Evolutionary conservation across 495 filamentous ascomycete species (phyloP), one percentile per base, ranked within the genome.

Genomic region (Usnea hakonensis): DNA sequence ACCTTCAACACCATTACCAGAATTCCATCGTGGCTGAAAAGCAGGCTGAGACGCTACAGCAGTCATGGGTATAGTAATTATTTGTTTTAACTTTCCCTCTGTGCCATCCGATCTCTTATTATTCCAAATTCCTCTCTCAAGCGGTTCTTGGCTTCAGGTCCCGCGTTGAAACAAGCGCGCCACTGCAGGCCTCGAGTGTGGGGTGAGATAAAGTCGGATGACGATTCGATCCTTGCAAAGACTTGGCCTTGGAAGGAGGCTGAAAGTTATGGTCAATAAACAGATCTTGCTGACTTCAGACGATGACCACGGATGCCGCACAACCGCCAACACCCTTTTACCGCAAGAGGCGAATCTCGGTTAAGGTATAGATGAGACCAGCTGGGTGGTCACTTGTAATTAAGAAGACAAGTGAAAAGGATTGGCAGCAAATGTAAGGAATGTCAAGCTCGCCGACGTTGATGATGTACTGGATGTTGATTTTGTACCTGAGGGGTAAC

Each of bases 21-120:
- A 71, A 67, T 79, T 78, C 82, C 81, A 83, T 81, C 77, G 79
- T 76, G 84, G 80, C 72, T 91, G 86, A 74, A 97, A 91, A 76
- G 86, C 92, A 75, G 90, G 90, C 65, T 89, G 91, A 78, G 85
- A 90, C 71, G 91, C 94, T 76, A 98, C 93, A 75, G 94, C 94
- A 83, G 94, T 98, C 94, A 98, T 98, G 73, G 72, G 67, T 65
- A 66, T 64, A 60, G 67, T 67, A 58, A 53, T 55, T 55, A 38
- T 26, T 3, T 21, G 13, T 19, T 11, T 38, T 33, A 21, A 32
- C 1, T 23, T 19, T 41, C 21, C 23, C 26, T 19, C 35, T 38
- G 40, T 41, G 54, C 21, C 26, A 37, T 40, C 33, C 26, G 7
- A 6, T 5, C 26, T 61, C 58, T 23, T 61, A 30, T 40, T 48